phyloP scores from a whole-genome alignment of 1,284 basidiomycete genomes.

The Leccinum pseudoinsigne region DNA sequence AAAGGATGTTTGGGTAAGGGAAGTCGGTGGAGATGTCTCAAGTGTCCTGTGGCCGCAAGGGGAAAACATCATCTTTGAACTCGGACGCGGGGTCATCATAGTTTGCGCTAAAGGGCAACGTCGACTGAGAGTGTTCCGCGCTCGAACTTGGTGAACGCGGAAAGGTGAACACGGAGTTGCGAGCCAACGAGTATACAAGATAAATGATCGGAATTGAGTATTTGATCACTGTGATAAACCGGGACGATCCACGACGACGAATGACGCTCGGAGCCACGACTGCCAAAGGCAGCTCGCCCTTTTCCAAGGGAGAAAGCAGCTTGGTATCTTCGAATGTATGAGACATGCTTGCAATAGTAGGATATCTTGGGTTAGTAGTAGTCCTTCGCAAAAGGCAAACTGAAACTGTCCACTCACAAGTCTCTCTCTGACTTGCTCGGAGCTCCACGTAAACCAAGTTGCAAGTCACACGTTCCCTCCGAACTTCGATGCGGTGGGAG shows the following conservation, averaged over 20 bases:
- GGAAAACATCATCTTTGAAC: constrained; percentile 65
- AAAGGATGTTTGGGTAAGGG: constrained; percentile 58
- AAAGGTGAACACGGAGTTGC: constrained; percentile 3
- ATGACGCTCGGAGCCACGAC: background rate
- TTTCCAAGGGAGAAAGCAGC: constrained; percentile 15
- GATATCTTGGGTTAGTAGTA: background rate
- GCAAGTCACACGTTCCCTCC: background rate
- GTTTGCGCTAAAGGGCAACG: constrained; percentile 9
- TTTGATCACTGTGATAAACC: constrained; percentile 20
- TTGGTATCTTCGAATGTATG: constrained; percentile 6
- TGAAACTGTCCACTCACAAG: background rate
- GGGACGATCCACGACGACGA: background rate
- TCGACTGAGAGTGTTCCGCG: constrained; percentile 2
- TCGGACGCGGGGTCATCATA: constrained; percentile 38
- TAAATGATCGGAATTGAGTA: constrained; percentile 22
- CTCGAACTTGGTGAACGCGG: background rate
- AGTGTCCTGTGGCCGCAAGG: constrained; percentile 57
- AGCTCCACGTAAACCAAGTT: background rate
- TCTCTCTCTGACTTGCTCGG: background rate
- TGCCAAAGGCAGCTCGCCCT: constrained; percentile 24
- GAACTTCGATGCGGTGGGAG: no score
- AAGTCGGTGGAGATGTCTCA: constrained; percentile 83
- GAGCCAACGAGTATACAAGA: constrained; percentile 22
- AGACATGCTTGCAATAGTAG: constrained; percentile 10
- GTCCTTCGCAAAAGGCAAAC: background rate